These are phyloP conservation scores for Boletus tomentosulus DNA, from an alignment of 768 basidiomycete genomes.

Conservation along the genomic window DNA sequence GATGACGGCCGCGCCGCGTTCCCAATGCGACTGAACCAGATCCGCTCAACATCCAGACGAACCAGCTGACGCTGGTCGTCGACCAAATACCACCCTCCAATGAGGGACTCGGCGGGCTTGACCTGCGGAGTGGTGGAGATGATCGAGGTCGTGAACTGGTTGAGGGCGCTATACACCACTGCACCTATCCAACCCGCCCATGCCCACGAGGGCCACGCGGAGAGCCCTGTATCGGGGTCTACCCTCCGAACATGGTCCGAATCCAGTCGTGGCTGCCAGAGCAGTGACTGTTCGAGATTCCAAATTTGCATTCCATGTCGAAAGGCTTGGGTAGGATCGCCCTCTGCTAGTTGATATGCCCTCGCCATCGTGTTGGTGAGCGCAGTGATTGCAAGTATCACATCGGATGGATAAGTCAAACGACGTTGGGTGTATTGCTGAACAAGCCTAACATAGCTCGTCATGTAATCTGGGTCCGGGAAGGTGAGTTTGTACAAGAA, in stretches of 20 bases:
- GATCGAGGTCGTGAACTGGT: background rate
- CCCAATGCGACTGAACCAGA: background rate
- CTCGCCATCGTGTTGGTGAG: background rate
- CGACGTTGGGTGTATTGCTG: background rate
- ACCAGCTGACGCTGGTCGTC: background rate
- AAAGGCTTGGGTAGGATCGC: background rate
- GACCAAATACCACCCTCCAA: background rate
- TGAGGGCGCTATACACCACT: background rate
- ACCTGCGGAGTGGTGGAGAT: background rate
- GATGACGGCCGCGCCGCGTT: background rate
- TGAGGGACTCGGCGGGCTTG: background rate
- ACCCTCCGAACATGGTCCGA: background rate
- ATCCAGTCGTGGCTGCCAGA: background rate
- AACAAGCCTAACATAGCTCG: background rate
- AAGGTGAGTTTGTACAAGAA: background rate
- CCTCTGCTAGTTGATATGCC: background rate
- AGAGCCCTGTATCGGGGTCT: background rate
- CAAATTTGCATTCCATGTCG: background rate
- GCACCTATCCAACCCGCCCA: constrained; percentile 4
- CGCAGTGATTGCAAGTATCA: background rate
- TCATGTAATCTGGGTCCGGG: background rate
- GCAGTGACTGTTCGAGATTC: background rate
- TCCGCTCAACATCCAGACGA: background rate
- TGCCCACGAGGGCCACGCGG: constrained; percentile 1
- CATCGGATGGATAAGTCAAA: background rate